phyloP scores from a whole-genome alignment of 768 basidiomycete genomes.

The Xerocomus brunneocitrinus region DNA sequence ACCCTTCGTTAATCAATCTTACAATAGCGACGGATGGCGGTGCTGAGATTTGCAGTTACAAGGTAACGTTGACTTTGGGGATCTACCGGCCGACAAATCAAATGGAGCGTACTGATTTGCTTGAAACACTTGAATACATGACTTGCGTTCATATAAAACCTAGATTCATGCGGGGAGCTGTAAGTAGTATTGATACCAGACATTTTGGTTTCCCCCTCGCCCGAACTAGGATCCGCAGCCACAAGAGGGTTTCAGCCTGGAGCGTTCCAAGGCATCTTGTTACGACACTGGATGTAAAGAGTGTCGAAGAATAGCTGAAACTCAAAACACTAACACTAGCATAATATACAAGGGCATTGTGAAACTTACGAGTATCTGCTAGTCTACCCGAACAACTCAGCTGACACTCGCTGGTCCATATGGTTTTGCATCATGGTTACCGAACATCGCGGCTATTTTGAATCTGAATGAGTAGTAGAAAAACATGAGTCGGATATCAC shows the following conservation, averaged over 20 bases:
- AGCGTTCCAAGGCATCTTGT: background rate
- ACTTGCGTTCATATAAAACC: background rate
- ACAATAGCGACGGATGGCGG: too few relatives aligned
- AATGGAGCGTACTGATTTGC: background rate
- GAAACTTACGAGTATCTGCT: background rate
- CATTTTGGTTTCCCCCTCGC: background rate
- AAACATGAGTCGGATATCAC: background rate
- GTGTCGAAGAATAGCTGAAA: background rate
- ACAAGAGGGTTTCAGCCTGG: background rate
- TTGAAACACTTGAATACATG: background rate
- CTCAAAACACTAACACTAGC: background rate
- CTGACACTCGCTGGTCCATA: background rate
- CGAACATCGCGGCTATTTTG: background rate
- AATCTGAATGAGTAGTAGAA: background rate
- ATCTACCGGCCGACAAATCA: background rate
- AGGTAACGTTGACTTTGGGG: background rate
- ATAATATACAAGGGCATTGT: background rate
- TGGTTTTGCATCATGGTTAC: background rate
- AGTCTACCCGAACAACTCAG: background rate
- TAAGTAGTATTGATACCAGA: background rate
- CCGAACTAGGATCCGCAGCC: background rate
- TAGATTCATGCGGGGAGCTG: background rate
- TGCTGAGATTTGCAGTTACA: background rate
- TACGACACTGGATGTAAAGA: background rate
- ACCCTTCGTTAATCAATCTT: too few relatives aligned